Percentiles rank a stretch among this genome's conserved stretches.
Conservation (phyloP, 2,329 filamentous ascomycete species). For the Penicillium glabrum region DNA sequence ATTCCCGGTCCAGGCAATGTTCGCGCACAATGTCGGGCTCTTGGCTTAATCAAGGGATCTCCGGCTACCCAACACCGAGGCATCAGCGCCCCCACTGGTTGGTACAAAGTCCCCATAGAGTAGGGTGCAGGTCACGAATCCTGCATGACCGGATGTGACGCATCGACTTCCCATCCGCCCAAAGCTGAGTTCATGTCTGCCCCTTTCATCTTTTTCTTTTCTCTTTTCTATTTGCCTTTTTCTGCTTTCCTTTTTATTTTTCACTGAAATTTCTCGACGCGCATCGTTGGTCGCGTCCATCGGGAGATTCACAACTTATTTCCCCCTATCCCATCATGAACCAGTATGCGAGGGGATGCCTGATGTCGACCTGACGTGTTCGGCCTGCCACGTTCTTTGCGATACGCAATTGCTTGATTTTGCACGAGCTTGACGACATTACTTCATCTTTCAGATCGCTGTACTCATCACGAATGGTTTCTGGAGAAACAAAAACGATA, state of each 20-base stretch:
- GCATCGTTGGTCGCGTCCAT: neutral
- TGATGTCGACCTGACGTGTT: slow-evolving; percentile 8
- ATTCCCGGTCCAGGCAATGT: neutral
- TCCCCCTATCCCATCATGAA: slow-evolving; percentile 10
- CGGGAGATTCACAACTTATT: neutral
- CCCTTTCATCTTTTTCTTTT: neutral
- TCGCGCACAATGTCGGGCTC: neutral
- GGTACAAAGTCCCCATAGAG: slow-evolving; percentile 1
- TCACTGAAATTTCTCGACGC: neutral
- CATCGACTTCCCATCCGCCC: slow-evolving; percentile 7
- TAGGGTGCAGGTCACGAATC: slow-evolving; percentile 6
- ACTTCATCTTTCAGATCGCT: neutral
- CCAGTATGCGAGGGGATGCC: slow-evolving; percentile 5
- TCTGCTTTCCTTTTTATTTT: neutral
- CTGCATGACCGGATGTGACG: slow-evolving; percentile 18
- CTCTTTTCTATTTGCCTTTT: neutral
- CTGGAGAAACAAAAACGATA: neutral
- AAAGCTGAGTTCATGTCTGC: neutral
- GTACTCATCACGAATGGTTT: neutral
- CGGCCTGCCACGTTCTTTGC: slow-evolving; percentile 1
- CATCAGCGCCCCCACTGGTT: slow-evolving; percentile 1
- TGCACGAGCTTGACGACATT: neutral
- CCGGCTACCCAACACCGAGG: neutral
- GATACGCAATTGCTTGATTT: neutral
- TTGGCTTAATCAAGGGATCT: slow-evolving; percentile 2